A percentile compares a stretch with the other conserved stretches of the same genome.
Conservation (phyloP, 805 yeast genomes). For the Blastobotrys mokoenaii region DNA sequence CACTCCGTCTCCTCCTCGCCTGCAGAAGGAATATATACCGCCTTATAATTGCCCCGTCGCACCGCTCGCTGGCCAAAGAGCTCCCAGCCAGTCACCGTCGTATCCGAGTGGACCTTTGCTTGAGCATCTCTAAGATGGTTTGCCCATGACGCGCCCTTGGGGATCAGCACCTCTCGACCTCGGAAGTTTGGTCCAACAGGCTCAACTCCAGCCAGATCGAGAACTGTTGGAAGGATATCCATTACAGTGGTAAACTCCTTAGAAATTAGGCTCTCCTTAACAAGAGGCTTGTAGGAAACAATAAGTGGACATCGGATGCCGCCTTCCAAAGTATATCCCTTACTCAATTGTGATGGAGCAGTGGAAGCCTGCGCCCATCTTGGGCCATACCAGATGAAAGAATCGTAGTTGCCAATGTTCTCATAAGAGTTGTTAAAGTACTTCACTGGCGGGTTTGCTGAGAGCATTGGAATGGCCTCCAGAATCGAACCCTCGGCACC, state of each 20-base stretch:
- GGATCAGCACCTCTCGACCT: constrained; percentile 37
- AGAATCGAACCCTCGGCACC: constrained; percentile 57
- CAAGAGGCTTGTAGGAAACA: not conserved
- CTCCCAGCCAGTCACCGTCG: constrained; percentile 43
- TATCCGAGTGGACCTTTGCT: constrained; percentile 27
- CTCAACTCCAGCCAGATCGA: constrained; percentile 39
- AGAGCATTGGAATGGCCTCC: constrained; percentile 35
- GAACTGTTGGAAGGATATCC: constrained; percentile 51
- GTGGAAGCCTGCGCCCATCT: constrained; percentile 60
- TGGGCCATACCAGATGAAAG: constrained; percentile 46
- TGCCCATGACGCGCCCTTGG: constrained; percentile 42
- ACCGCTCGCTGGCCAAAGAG: constrained; percentile 49
- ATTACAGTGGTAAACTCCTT: constrained; percentile 45
- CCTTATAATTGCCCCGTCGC: constrained; percentile 42
- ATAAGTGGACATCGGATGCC: constrained; percentile 52
- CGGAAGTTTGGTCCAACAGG: constrained; percentile 23
- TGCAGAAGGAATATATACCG: constrained; percentile 41
- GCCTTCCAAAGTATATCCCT: constrained; percentile 53
- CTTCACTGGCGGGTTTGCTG: constrained; percentile 28
- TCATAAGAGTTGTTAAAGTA: constrained; percentile 37
- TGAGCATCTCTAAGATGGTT: constrained; percentile 4
- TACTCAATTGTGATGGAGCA: constrained; percentile 46
- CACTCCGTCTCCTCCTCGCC: constrained; percentile 38
- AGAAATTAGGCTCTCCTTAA: constrained; percentile 15
- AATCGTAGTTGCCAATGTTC: constrained; percentile 41